Conservation (phyloP, 305 asterid species). For the Fraxinus floribunda region DNA sequence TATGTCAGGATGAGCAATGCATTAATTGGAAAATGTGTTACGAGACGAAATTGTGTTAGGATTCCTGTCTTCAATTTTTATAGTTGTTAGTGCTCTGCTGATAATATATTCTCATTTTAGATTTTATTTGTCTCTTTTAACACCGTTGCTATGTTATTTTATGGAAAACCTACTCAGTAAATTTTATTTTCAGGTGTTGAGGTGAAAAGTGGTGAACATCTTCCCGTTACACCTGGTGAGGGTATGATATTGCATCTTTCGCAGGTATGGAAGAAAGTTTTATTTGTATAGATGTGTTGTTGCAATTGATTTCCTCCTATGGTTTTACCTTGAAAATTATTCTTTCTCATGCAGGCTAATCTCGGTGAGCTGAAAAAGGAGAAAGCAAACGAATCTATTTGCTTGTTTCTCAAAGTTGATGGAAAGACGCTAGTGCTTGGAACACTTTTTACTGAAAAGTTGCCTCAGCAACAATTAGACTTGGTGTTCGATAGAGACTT, state of each 20-base stretch:
- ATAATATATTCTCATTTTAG: not conserved
- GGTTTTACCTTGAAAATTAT: not conserved
- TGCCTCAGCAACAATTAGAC: slow-evolving; percentile 85
- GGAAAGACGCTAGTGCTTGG: slow-evolving; percentile 79
- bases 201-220: slow-evolving; percentile 61
- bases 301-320: not conserved
- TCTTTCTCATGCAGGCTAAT: slow-evolving; percentile 47
- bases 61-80: not conserved
- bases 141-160: not conserved
- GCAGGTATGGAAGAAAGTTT: slow-evolving; percentile 46
- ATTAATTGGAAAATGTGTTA: not conserved
- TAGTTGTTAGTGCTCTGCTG: not conserved
- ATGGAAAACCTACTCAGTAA: not conserved
- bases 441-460: slow-evolving; percentile 64
- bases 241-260: slow-evolving; percentile 77
- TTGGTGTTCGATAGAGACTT: slow-evolving; percentile 68
- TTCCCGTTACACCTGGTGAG: slow-evolving; percentile 51
- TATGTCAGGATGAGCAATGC: not conserved
- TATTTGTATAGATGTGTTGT: not conserved
- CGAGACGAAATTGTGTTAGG: not conserved
- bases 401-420: slow-evolving; percentile 47
- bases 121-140: not conserved
- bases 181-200: slow-evolving; percentile 50
- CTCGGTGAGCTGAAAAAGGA: slow-evolving; percentile 70
- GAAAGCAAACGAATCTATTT: slow-evolving; percentile 48